Percentiles rank a stretch among this genome's conserved stretches.
These are phyloP conservation scores for Annulohypoxylon maeteangense DNA, from an alignment of 495 filamentous ascomycete species.

Conservation along the genomic window DNA sequence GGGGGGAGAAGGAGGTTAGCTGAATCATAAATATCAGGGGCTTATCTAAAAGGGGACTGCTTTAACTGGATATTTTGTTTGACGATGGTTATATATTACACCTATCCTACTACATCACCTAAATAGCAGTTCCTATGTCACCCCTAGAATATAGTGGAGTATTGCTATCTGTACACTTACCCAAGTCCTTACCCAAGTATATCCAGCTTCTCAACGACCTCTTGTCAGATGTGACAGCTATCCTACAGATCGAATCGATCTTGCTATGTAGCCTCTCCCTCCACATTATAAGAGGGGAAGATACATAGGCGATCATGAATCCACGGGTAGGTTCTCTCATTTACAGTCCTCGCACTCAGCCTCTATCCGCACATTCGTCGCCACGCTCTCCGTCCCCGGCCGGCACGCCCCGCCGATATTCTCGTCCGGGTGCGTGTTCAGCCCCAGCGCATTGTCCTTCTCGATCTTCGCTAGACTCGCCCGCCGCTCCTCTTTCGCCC, in stretches of 20 bases:
- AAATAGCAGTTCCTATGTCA: background rate
- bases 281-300: background rate
- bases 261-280: no score
- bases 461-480: background rate
- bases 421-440: slow-evolving; percentile 24
- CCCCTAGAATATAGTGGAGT: background rate
- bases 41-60: background rate
- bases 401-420: slow-evolving; percentile 30
- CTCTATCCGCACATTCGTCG: slow-evolving; percentile 15
- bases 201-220: background rate
- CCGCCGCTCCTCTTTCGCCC: background rate
- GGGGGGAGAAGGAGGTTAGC: background rate
- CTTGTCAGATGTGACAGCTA: background rate
- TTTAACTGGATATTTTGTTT: background rate
- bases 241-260: background rate
- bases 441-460: slow-evolving; percentile 20
- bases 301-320: no score
- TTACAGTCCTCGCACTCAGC: slow-evolving; percentile 45
- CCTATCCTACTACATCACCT: background rate
- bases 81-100: background rate
- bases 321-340: background rate
- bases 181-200: background rate
- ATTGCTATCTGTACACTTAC: background rate
- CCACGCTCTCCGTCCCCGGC: slow-evolving; percentile 20
- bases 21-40: background rate